Conservation (phyloP, 306 rosid genomes). For the Crataegus laevigata region DNA sequence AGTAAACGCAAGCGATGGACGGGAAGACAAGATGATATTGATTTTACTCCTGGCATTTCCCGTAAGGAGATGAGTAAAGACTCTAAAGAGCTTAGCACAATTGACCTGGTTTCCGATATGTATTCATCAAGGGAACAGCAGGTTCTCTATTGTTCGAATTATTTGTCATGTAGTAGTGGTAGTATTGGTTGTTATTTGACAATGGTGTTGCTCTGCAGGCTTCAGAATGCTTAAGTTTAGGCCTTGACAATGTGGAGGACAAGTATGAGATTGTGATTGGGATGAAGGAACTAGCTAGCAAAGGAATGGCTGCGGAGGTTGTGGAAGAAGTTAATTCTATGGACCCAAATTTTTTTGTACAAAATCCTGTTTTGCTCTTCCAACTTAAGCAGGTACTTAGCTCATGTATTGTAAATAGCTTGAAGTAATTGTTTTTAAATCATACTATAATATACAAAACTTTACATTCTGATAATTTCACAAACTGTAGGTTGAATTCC, state of each 20-base stretch:
- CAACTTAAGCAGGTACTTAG: constrained; percentile 83
- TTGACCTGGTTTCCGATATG: constrained; percentile 20
- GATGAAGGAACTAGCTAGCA: constrained; percentile 83
- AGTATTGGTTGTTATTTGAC: neutral
- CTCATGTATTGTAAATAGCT: constrained; percentile 9
- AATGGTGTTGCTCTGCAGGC: constrained; percentile 39
- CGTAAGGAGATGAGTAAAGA: constrained; percentile 34
- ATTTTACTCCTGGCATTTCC: constrained; percentile 36
- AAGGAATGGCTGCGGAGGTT: constrained; percentile 90
- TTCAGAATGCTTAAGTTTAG: constrained; percentile 41
- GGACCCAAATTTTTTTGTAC: constrained; percentile 69
- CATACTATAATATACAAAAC: neutral
- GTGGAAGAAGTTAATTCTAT: constrained; percentile 68
- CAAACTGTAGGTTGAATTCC: constrained; percentile 82
- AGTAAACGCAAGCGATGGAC: constrained; percentile 94
- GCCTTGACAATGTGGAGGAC: constrained; percentile 43
- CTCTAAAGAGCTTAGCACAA: constrained; percentile 36
- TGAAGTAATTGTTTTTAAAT: neutral
- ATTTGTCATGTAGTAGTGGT: neutral
- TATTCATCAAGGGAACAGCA: constrained; percentile 49
- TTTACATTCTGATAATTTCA: constrained; percentile 9
- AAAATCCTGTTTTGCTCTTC: constrained; percentile 72
- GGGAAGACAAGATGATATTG: constrained; percentile 68
- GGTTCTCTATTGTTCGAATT: constrained; percentile 36
- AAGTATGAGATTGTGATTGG: constrained; percentile 78